phyloP scores from a whole-genome alignment of 2,329 filamentous ascomycete species.

The Nemania sp. region DNA sequence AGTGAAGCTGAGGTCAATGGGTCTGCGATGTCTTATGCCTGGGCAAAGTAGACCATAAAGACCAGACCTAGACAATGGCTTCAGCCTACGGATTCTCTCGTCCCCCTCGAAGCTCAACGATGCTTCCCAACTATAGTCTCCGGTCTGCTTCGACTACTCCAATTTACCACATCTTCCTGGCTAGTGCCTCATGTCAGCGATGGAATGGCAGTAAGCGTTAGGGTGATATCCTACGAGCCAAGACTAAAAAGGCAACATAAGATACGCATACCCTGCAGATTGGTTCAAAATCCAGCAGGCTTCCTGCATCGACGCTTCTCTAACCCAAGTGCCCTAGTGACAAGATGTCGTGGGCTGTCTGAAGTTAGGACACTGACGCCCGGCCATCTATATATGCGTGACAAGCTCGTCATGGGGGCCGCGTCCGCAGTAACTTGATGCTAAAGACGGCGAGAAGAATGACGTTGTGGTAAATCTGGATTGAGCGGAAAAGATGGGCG shows the following conservation, averaged over 20 bases:
- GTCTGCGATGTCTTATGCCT: slow-evolving; percentile 30
- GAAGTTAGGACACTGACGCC: slow-evolving; percentile 19
- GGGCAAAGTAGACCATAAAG: slow-evolving; percentile 36
- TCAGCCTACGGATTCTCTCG: slow-evolving; percentile 38
- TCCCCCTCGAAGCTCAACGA: slow-evolving; percentile 30
- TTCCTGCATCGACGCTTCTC: slow-evolving; percentile 39
- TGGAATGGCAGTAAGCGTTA: slow-evolving; percentile 43
- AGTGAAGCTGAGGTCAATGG: slow-evolving; percentile 36
- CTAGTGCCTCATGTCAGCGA: slow-evolving; percentile 41
- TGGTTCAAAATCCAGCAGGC: slow-evolving; percentile 46
- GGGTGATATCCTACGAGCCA: slow-evolving; percentile 50
- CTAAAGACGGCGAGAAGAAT: slow-evolving; percentile 38
- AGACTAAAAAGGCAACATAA: slow-evolving; percentile 46
- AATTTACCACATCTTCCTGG: slow-evolving; percentile 43
- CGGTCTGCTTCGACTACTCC: slow-evolving; percentile 43
- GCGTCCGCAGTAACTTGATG: slow-evolving; percentile 34
- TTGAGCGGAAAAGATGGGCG: slow-evolving; percentile 47
- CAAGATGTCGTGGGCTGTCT: slow-evolving; percentile 30
- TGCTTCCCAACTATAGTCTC: slow-evolving; percentile 32
- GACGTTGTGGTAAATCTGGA: slow-evolving; percentile 44
- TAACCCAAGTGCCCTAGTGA: slow-evolving; percentile 38
- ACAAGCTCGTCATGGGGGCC: slow-evolving; percentile 17
- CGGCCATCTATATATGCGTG: slow-evolving; percentile 30
- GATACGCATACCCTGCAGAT: slow-evolving; percentile 45
- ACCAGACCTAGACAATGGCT: slow-evolving; percentile 38